phyloP scores from a whole-genome alignment of 2,329 filamentous ascomycete genomes.

The Cordyceps javanica region DNA sequence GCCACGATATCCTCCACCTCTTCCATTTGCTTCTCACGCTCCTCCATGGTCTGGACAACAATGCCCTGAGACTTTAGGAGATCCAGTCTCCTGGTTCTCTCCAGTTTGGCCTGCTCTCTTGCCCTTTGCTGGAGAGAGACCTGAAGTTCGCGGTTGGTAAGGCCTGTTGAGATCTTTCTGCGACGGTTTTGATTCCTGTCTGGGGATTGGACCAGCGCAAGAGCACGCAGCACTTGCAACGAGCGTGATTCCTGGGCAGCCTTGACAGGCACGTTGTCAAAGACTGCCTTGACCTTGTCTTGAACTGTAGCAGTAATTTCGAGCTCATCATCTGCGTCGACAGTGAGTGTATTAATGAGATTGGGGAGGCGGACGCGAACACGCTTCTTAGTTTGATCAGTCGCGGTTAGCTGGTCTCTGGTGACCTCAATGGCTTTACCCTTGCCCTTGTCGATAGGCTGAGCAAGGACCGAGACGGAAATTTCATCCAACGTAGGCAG shows the following conservation, averaged over 20 bases:
- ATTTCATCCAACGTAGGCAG: slow-evolving; percentile 30
- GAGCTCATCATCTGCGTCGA: slow-evolving; percentile 54
- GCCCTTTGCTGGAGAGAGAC: slow-evolving; percentile 63
- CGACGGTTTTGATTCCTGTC: slow-evolving; percentile 40
- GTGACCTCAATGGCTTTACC: slow-evolving; percentile 39
- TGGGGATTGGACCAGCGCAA: slow-evolving; percentile 66
- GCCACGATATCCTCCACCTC: slow-evolving; percentile 85
- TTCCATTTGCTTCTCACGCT: slow-evolving; percentile 74
- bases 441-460: slow-evolving; percentile 51
- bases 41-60: slow-evolving; percentile 75
- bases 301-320: slow-evolving; percentile 51
- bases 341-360: slow-evolving; percentile 30
- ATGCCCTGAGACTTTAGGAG: slow-evolving; percentile 74
- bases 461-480: slow-evolving; percentile 25
- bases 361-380: slow-evolving; percentile 45
- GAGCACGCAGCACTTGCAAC: slow-evolving; percentile 61
- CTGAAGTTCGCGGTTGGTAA: slow-evolving; percentile 67
- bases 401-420: slow-evolving; percentile 17
- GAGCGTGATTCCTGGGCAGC: slow-evolving; percentile 58
- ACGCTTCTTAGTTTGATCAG: slow-evolving; percentile 36
- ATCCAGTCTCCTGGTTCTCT: slow-evolving; percentile 71
- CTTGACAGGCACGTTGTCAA: slow-evolving; percentile 61
- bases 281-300: slow-evolving; percentile 54
- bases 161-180: slow-evolving; percentile 41
- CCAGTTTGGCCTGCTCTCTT: slow-evolving; percentile 70